Evolutionary conservation across 345 rosid species (phyloP).

Genomic region (Brassica incana): DNA sequence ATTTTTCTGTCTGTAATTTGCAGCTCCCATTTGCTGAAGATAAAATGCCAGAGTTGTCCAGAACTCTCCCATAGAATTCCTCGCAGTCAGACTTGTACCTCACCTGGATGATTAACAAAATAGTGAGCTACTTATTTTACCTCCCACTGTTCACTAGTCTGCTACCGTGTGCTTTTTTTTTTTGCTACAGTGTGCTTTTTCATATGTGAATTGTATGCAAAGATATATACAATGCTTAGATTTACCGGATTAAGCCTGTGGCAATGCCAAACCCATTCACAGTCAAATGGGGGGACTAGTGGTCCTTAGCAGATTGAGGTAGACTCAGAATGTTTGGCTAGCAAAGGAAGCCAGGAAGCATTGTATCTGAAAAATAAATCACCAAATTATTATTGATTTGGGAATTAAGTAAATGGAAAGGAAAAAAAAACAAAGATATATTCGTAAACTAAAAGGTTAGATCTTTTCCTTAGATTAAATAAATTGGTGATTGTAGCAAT

Average conservation of each 20-base stretch:
- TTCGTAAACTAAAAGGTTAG: too few relatives aligned
- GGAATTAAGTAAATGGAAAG: background rate
- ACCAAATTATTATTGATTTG: background rate
- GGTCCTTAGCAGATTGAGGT: conserved; percentile 51
- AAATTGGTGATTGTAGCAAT: too few relatives aligned
- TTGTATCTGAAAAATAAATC: conserved; percentile 56
- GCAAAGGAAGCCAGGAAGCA: conserved; percentile 89
- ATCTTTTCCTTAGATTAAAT: too few relatives aligned
- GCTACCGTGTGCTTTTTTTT: too few relatives aligned
- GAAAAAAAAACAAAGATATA: too few relatives aligned
- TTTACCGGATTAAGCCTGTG: conserved; percentile 52
- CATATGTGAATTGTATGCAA: too few relatives aligned
- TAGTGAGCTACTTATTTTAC: too few relatives aligned
- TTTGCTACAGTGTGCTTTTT: too few relatives aligned
- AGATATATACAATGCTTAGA: too few relatives aligned
- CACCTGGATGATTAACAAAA: conserved; percentile 34
- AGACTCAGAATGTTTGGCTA: conserved; percentile 51
- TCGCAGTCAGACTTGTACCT: conserved; percentile 57
- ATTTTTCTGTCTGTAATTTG: conserved; percentile 47
- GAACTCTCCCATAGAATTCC: conserved; percentile 60
- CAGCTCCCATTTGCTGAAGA: conserved; percentile 57
- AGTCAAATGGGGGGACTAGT: conserved; percentile 77
- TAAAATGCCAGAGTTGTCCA: conserved; percentile 54
- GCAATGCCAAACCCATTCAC: conserved; percentile 97
- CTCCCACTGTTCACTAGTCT: too few relatives aligned